Conservation (phyloP, 345 rosid species). For the Brassica rapa region DNA sequence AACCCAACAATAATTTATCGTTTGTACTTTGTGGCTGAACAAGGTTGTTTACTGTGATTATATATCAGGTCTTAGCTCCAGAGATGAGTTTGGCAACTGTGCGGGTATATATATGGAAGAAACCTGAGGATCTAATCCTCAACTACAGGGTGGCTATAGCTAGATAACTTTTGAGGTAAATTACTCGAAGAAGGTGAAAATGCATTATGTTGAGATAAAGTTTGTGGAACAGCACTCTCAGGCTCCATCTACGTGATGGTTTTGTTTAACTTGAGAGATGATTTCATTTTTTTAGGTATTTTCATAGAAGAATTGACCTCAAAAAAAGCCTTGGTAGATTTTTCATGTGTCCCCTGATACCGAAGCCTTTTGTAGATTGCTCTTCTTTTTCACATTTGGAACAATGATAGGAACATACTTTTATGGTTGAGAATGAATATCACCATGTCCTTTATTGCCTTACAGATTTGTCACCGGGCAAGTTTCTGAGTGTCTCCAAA, state of each 20-base stretch:
- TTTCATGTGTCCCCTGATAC: constrained; percentile 26
- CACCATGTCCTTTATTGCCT: constrained; percentile 21
- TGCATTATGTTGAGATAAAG: constrained; percentile 29
- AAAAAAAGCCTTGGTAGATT: constrained; percentile 15
- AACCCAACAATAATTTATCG: neutral
- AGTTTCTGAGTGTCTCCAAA: constrained; percentile 4
- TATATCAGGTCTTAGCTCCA: constrained; percentile 76
- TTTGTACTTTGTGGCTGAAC: constrained; percentile 22
- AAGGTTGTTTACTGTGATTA: constrained; percentile 12
- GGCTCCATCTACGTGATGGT: constrained; percentile 28
- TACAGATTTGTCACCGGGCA: constrained; percentile 26
- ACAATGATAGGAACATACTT: constrained; percentile 29
- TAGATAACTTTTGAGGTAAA: constrained; percentile 54
- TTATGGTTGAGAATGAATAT: constrained; percentile 32
- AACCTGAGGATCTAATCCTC: constrained; percentile 90
- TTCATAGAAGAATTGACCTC: constrained; percentile 19
- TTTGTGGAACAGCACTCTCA: constrained; percentile 29
- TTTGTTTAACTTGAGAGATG: constrained; percentile 19
- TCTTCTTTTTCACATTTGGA: constrained; percentile 6
- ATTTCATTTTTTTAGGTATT: constrained; percentile 22
- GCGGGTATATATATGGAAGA: constrained; percentile 93
- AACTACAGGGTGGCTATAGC: constrained; percentile 78
- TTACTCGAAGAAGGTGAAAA: constrained; percentile 11
- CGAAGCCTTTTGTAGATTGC: constrained; percentile 28
- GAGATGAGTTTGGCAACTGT: constrained; percentile 99